Conservation (phyloP, 2,329 filamentous ascomycete genomes). For the Graphilbum fragrans region DNA sequence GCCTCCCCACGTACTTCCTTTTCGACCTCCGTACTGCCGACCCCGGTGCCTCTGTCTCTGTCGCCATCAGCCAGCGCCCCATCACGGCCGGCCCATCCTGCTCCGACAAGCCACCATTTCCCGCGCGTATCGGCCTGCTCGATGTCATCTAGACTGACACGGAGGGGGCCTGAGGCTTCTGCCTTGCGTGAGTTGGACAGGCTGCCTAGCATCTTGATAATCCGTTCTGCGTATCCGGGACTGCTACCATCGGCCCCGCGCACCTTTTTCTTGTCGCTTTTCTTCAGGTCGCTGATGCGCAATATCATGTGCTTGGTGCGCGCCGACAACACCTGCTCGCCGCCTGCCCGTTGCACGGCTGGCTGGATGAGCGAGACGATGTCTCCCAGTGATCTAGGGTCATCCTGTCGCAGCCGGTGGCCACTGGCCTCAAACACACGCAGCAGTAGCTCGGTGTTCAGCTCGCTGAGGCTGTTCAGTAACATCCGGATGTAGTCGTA, state of each 20-base stretch:
- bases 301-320: conserved; percentile 97
- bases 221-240: conserved; percentile 72
- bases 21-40: conserved; percentile 2
- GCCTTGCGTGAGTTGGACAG: conserved; percentile 50
- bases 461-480: conserved; percentile 61
- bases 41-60: too few species aligned
- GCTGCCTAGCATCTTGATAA: conserved; percentile 78
- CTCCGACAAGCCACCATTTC: conserved; percentile 97
- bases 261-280: conserved; percentile 70
- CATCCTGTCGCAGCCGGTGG: conserved; percentile 73
- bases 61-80: background rate
- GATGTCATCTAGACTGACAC: conserved; percentile 72
- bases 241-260: conserved; percentile 39
- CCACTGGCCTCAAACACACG: conserved; percentile 75
- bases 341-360: conserved; percentile 48
- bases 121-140: conserved; percentile 73
- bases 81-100: conserved; percentile 58
- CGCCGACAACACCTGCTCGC: conserved; percentile 62
- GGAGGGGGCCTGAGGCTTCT: conserved; percentile 69
- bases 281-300: conserved; percentile 87
- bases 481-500: conserved; percentile 85
- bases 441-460: conserved; percentile 79
- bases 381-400: conserved; percentile 77
- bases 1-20: conserved; percentile 11
- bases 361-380: conserved; percentile 72